phyloP scores from a whole-genome alignment of 2,329 filamentous ascomycete species.

The Cercospora sesami region DNA sequence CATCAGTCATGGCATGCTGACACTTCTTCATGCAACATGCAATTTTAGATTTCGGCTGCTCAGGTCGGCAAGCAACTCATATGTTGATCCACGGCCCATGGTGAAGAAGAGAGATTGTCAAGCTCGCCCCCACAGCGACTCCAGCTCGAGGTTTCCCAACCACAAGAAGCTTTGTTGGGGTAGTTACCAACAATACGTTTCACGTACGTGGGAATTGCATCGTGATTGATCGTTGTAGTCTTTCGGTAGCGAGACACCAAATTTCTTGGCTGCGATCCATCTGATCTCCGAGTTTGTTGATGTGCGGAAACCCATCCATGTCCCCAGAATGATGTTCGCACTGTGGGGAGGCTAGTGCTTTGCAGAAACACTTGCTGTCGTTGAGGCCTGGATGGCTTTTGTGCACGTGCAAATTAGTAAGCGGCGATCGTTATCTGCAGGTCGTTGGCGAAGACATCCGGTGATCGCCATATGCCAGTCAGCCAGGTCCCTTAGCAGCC shows the following conservation, averaged over 20 bases:
- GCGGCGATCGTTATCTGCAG: background rate
- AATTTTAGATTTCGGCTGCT: background rate
- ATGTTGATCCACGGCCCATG: background rate
- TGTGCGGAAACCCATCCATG: background rate
- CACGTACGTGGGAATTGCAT: background rate
- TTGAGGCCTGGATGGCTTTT: background rate
- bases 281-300: background rate
- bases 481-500: background rate
- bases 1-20: background rate
- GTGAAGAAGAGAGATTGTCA: background rate
- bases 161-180: background rate
- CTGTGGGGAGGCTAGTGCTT: background rate
- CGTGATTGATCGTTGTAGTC: background rate
- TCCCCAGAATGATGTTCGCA: background rate
- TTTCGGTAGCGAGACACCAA: background rate
- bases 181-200: background rate
- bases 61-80: background rate
- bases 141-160: background rate
- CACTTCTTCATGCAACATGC: background rate
- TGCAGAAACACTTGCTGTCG: background rate
- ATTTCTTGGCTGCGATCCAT: background rate
- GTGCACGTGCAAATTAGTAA: background rate
- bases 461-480: background rate
- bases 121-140: background rate
- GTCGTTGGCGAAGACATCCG: background rate